Evolutionary conservation across 768 basidiomycete genomes (phyloP), one percentile per base, ranked within the genome.

Genomic region (Pleurotus djamor): DNA sequence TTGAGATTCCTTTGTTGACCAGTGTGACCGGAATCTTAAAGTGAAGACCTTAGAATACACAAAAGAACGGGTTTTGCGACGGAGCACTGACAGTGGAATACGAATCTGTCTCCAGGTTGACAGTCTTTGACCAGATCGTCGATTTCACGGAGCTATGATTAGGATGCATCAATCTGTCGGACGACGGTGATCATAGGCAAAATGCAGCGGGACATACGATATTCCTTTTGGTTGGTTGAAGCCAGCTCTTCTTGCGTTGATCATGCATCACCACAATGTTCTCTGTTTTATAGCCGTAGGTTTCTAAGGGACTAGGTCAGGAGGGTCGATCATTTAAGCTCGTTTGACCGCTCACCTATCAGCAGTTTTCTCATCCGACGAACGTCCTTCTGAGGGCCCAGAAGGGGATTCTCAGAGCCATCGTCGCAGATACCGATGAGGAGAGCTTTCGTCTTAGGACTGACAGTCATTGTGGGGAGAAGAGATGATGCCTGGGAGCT

Each of bases 21-120:
- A 2, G 75, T 75, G 59, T 81, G 80, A 5, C 80, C 80, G 3
- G 80, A 76, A 59, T 77, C 79, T 81, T 7, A 17, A 35, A n/a
- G 38, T 33, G n/a, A 4, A 16, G 2, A 28, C 32, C n/a, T 17
- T 13, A 47, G 32, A 5, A n/a, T 38, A n/a, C 5, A 50, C 13
- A n/a, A 4, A 5, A 4, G 28, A 50, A 36, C 43, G 6, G 32
- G 10, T 3, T 16, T 8, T 10, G n/a, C n/a, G 14, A 38, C 14
- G 33, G 3, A 44, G 28, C 5, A 67, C 79, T 59, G 56, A 86
- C 84, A 87, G 47, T 84, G 83, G 59, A 87, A 84, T 60, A 85
- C 82, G 62, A 84, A 81, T 1, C 67, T 76, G 60, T 86, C 85
- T 0, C 80, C 80, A 3, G 77, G 61, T 14, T 72, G 67, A 7